A percentile compares a stretch with the other conserved stretches of the same genome.
Evolutionary conservation across 2,329 filamentous ascomycete species (phyloP).

Genomic region (Aureobasidium pullulans): DNA sequence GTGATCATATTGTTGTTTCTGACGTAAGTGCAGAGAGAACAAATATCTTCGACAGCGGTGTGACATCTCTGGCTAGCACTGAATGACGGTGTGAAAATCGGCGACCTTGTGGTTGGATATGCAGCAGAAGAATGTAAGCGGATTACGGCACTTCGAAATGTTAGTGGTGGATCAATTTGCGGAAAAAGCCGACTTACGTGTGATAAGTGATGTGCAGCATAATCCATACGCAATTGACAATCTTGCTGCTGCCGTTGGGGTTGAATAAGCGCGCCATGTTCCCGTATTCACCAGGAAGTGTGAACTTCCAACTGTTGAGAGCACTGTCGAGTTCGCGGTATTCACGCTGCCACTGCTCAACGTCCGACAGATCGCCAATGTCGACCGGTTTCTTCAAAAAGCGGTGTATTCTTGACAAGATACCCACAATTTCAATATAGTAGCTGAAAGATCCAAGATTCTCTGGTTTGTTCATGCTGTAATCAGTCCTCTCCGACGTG

Average conservation of each 20-base stretch:
- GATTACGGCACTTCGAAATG: conserved; percentile 59
- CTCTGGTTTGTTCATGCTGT: conserved; percentile 60
- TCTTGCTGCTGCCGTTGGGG: conserved; percentile 51
- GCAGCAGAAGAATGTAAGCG: conserved; percentile 86
- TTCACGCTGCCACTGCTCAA: conserved; percentile 80
- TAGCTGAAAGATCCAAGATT: conserved; percentile 84
- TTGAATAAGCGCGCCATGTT: conserved; percentile 76
- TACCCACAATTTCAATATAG: conserved; percentile 82
- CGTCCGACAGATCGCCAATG: conserved; percentile 74
- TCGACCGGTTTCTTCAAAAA: conserved; percentile 87
- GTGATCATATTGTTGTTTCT: conserved; percentile 65
- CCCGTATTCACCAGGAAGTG: conserved; percentile 72
- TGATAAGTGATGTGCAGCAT: conserved; percentile 89
- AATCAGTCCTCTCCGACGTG: conserved; percentile 31
- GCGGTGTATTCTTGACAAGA: conserved; percentile 78
- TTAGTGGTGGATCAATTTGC: conserved; percentile 19
- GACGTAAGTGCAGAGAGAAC: conserved; percentile 70
- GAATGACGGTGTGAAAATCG: conserved; percentile 83
- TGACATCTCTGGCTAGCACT: conserved; percentile 78
- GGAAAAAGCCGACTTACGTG: conserved; percentile 46
- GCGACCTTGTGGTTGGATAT: conserved; percentile 81
- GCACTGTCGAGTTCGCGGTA: conserved; percentile 79
- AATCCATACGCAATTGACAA: conserved; percentile 74
- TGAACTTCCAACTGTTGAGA: conserved; percentile 75
- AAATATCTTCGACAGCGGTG: conserved; percentile 74